These are phyloP conservation scores for Penicillium sp. DNA, from an alignment of 2,329 filamentous ascomycete genomes.

Conservation along the genomic window DNA sequence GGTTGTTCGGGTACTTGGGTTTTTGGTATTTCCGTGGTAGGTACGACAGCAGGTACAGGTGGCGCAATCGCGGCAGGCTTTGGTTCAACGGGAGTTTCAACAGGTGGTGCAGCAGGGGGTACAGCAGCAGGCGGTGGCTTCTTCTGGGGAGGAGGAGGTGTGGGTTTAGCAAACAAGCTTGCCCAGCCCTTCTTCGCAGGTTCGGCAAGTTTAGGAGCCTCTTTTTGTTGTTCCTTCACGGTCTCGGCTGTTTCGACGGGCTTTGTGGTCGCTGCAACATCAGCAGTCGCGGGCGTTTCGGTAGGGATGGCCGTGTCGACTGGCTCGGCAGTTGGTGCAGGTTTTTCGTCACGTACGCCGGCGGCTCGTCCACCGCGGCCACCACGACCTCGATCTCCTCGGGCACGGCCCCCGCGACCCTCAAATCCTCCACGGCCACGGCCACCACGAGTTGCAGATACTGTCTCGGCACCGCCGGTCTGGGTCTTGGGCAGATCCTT, in stretches of 20 bases:
- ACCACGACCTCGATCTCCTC: constrained; percentile 47
- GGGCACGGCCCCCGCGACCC: constrained; percentile 43
- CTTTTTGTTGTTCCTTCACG: constrained; percentile 19
- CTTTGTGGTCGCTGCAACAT: constrained; percentile 19
- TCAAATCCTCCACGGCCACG: constrained; percentile 48
- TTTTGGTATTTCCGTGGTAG: constrained; percentile 41
- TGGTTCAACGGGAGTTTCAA: constrained; percentile 28
- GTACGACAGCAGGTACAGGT: constrained; percentile 35
- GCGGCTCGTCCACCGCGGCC: constrained; percentile 44
- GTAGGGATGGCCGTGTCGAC: constrained; percentile 15
- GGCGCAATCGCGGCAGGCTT: constrained; percentile 33
- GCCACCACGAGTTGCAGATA: constrained; percentile 33
- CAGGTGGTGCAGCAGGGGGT: constrained; percentile 32
- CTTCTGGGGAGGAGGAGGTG: constrained; percentile 47
- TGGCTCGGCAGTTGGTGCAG: constrained; percentile 18
- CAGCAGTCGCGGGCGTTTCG: constrained; percentile 20
- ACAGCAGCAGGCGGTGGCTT: constrained; percentile 41
- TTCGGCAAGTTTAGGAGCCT: constrained; percentile 33
- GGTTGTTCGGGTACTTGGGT: constrained; percentile 32
- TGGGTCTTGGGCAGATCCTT: constrained; percentile 45
- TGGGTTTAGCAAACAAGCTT: constrained; percentile 67
- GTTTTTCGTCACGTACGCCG: constrained; percentile 37
- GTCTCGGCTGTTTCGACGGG: constrained; percentile 22
- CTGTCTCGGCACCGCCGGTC: constrained; percentile 30
- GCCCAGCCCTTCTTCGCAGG: constrained; percentile 58